phyloP scores from a whole-genome alignment of 2,329 filamentous ascomycete species.

The Daldinia eschscholtzii region DNA sequence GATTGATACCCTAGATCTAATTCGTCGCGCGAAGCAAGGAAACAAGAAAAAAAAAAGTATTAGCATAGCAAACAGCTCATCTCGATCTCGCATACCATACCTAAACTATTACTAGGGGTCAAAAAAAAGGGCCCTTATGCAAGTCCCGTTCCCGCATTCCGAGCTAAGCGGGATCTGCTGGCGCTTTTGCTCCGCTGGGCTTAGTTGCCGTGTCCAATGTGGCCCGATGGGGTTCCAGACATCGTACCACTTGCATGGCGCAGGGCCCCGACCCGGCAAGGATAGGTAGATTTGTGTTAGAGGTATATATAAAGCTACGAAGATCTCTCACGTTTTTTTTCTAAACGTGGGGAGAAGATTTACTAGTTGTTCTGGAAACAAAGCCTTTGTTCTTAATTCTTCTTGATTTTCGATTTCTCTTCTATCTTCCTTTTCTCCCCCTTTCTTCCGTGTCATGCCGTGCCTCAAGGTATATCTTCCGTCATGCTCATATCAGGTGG shows the following conservation, averaged over 20 bases:
- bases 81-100: constrained; percentile 2
- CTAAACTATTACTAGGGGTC: neutral
- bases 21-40: constrained; percentile 4
- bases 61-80: neutral
- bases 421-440: no score
- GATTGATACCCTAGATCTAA: constrained; percentile 35
- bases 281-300: neutral
- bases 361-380: constrained; percentile 1
- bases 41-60: neutral
- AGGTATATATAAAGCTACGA: constrained; percentile 3
- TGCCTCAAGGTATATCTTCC: neutral
- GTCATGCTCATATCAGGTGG: constrained; percentile 10
- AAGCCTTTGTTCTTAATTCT: neutral
- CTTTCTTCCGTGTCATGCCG: neutral
- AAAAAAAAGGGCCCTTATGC: constrained; percentile 2
- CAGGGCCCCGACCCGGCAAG: constrained; percentile 31
- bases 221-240: constrained; percentile 29
- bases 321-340: neutral
- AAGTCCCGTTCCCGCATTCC: constrained; percentile 26
- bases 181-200: constrained; percentile 26
- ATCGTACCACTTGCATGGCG: constrained; percentile 38
- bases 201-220: constrained; percentile 33
- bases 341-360: neutral
- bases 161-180: constrained; percentile 20
- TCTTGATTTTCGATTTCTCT: constrained; percentile 5